Base-by-base conservation (phyloP, 495 filamentous ascomycete genomes). In the Bryoglossum gracile region DNA sequence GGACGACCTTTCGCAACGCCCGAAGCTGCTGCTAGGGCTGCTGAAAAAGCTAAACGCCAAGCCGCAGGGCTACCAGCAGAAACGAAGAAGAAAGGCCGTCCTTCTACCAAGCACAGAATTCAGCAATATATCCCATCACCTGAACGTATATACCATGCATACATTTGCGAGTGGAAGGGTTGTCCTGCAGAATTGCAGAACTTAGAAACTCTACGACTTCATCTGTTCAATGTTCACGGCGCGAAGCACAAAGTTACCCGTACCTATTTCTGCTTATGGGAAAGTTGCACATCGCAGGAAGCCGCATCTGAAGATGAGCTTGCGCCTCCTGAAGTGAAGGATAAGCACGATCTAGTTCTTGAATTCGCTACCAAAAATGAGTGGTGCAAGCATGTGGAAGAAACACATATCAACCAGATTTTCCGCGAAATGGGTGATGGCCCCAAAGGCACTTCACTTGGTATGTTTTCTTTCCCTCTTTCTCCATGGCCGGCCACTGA, bases 121-220 rank as follows among this genome's bases (percentile, higher is more conserved):
- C 45, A 39, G 8, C 16, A 32, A 13, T 25, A 44, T 6, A 45
- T 45, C 1, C 5, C 19, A 6, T 22, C 28, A 10, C 40, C 53
- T 56, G 53, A 46, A 8, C 46, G 49, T 11, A 42, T 41, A 22
- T 68, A 59, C 44, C 54, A 57, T 28, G 25, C 58, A 2, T 67
- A 61, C 62, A 63, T 69, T 30, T 90, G 86, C 60, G 55, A 66
- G 26, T 89, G 85, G 86, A 59, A 71, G 30, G 61, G 65, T 6
- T 90, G 86, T 57, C 58, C 59, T 1, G 74, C 78, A 0, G 72
- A 85, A 58, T 62, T 89, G 8, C 83, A 88, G 58, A 88, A 86
- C 53, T 56, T 86, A 11, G 70, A 78, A 4, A 76, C 75, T 0
- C 67, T 89, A 4, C 69, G 72, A 41, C 70, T 70, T 34, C 86